Conservation (phyloP, 2,329 filamentous ascomycete species). For the Fusarium duplospermum region DNA sequence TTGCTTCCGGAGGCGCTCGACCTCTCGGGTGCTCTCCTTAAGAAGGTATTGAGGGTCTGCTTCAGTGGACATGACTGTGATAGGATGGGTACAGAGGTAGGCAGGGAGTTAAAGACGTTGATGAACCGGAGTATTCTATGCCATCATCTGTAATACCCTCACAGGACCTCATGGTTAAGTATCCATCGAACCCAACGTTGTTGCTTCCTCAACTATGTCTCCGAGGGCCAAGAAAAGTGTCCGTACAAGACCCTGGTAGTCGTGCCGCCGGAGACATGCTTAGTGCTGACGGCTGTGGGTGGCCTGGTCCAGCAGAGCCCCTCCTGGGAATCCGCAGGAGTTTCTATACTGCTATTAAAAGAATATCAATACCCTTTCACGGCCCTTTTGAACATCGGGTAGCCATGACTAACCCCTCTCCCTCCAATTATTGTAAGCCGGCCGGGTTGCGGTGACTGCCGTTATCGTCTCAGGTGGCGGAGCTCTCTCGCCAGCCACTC, state of each 20-base stretch:
- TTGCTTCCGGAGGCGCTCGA: conserved; percentile 25
- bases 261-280: neutral
- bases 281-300: neutral
- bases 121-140: neutral
- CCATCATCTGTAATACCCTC: neutral
- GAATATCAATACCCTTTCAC: neutral
- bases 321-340: neutral
- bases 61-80: neutral
- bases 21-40: conserved; percentile 1
- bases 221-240: neutral
- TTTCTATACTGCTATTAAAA: neutral
- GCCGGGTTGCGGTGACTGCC: neutral
- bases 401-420: neutral
- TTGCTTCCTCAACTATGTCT: neutral
- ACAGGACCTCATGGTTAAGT: neutral
- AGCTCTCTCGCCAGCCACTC: neutral
- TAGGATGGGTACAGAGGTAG: neutral
- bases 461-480: neutral
- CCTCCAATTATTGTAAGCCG: neutral
- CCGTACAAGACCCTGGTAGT: neutral
- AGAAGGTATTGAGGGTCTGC: conserved; percentile 10
- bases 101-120: neutral
- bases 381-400: neutral
- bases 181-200: neutral
- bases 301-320: neutral